Evolutionary conservation across 257 asterid species (phyloP).

Genomic region (Parsonsia alboflavescens): DNA sequence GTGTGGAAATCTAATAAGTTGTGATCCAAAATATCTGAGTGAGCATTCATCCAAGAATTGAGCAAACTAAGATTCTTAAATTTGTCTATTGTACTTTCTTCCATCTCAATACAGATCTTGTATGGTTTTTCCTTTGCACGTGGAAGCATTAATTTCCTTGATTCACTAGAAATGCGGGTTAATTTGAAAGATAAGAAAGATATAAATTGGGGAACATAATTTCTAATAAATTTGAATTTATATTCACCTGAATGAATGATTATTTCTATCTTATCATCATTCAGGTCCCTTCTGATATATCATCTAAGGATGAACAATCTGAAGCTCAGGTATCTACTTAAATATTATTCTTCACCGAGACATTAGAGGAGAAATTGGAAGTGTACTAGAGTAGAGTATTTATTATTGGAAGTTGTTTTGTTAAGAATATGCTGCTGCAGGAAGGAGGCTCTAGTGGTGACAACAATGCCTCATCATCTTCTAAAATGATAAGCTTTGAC

Average conservation of each 20-base stretch:
- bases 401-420: neutral
- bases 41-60: neutral
- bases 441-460: constrained; percentile 48
- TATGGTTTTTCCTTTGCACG: neutral
- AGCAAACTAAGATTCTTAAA: neutral
- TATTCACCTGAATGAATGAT: constrained; percentile 15
- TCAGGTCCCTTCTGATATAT: constrained; percentile 81
- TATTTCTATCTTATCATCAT: constrained; percentile 11
- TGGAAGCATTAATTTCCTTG: neutral
- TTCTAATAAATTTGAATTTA: neutral
- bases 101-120: neutral
- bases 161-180: neutral
- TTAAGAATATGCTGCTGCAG: constrained; percentile 29
- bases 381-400: neutral
- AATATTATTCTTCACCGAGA: neutral
- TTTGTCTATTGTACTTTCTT: neutral
- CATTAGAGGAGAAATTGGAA: neutral
- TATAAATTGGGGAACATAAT: neutral
- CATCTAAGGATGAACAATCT: constrained; percentile 49
- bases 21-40: neutral
- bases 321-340: constrained; percentile 47
- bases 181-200: neutral
- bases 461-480: constrained; percentile 58
- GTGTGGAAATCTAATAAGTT: neutral
- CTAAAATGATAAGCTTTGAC: constrained; percentile 80